These are phyloP conservation scores for Oxyria digyna DNA, from an alignment of 148 eudicot genomes.

Conservation along the genomic window DNA sequence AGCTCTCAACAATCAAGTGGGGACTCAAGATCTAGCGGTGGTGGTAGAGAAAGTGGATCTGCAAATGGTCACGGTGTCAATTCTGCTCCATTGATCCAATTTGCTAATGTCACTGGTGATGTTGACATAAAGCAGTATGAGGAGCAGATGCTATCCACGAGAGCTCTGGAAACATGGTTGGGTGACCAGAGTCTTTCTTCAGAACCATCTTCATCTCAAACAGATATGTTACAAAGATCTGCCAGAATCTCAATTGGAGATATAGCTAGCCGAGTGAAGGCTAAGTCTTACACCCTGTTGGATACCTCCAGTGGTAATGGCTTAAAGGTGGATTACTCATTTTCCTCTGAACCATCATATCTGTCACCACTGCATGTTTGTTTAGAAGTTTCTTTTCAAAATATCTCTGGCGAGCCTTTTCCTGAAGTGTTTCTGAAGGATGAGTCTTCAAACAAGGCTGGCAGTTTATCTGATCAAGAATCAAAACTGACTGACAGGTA, in stretches of 20 bases:
- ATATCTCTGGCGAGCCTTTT: conserved; percentile 50
- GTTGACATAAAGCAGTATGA: conserved; percentile 20
- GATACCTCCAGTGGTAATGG: conserved; percentile 77
- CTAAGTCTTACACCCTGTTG: conserved; percentile 50
- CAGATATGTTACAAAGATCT: conserved; percentile 28
- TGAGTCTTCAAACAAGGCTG: conserved; percentile 38
- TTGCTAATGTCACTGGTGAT: conserved; percentile 47
- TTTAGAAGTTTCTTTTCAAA: conserved; percentile 57
- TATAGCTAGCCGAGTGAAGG: conserved; percentile 55
- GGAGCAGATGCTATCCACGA: conserved; percentile 58
- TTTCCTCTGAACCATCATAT: conserved; percentile 57
- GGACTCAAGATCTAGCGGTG: conserved; percentile 29
- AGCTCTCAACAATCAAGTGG: conserved; percentile 50
- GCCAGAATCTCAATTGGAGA: conserved; percentile 69
- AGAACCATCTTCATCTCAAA: conserved; percentile 28
- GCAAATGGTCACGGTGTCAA: conserved; percentile 24
- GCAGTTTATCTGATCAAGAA: conserved; percentile 41
- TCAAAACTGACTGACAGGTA: conserved; percentile 46
- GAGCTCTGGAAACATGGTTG: conserved; percentile 85
- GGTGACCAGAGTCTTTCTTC: conserved; percentile 39
- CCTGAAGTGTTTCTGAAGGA: conserved; percentile 43
- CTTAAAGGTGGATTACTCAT: conserved; percentile 63
- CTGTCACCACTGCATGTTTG: conserved; percentile 58
- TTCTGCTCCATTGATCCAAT: conserved; percentile 46
- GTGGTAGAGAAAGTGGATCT: conserved; percentile 31